These are phyloP conservation scores for Phlebiopsis flavidoalba DNA, from an alignment of 768 basidiomycete genomes.

Conservation along the genomic window DNA sequence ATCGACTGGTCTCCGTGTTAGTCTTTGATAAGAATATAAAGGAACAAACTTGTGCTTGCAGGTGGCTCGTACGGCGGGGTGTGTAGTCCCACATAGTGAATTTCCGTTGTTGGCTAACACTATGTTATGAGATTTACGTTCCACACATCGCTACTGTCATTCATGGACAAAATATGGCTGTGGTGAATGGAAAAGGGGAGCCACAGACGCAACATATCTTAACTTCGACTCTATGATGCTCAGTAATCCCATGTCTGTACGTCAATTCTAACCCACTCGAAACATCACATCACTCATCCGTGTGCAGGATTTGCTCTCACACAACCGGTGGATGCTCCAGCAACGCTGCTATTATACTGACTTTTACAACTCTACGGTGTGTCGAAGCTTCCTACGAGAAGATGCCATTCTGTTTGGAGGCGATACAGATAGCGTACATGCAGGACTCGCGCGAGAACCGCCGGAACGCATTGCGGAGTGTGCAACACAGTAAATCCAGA, in stretches of 20 bases:
- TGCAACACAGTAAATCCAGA: slow-evolving; percentile 13
- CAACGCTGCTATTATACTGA: slow-evolving; percentile 22
- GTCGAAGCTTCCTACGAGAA: slow-evolving; percentile 18
- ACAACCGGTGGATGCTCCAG: slow-evolving; percentile 27
- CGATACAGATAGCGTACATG: slow-evolving; percentile 13
- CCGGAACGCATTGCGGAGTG: not conserved
- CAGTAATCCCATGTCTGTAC: slow-evolving; percentile 23
- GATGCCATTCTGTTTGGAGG: slow-evolving; percentile 23
- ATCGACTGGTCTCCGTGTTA: not conserved
- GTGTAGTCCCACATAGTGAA: not conserved
- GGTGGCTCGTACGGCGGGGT: slow-evolving; percentile 32
- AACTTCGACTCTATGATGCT: slow-evolving; percentile 30
- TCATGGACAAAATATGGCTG: slow-evolving; percentile 26
- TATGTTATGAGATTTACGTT: not conserved
- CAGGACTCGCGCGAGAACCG: not conserved
- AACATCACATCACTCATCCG: not conserved
- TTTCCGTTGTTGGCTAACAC: not conserved
- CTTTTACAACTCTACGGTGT: slow-evolving; percentile 28
- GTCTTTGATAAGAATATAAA: not conserved
- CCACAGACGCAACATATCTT: slow-evolving; percentile 20
- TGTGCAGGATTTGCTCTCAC: slow-evolving; percentile 22
- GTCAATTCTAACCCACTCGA: not conserved
- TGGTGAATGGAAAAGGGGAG: slow-evolving; percentile 13
- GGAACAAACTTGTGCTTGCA: slow-evolving; percentile 21
- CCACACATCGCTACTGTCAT: slow-evolving; percentile 29